These are phyloP conservation scores for Vigna angularis DNA, from an alignment of 306 rosid genomes.

Conservation along the genomic window DNA sequence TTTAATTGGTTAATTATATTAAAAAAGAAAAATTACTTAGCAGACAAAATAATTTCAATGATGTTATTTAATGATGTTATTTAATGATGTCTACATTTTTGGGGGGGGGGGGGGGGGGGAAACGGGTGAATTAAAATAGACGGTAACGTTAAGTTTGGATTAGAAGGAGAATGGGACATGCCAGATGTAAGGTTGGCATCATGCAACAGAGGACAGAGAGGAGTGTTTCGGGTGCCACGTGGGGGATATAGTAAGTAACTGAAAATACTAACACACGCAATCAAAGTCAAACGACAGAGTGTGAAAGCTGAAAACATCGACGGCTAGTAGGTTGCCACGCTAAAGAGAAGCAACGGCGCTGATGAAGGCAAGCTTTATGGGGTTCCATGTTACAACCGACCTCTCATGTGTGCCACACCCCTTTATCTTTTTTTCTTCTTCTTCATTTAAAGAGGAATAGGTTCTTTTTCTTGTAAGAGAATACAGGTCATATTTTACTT, in stretches of 20 bases:
- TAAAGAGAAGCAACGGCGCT: conserved; percentile 6
- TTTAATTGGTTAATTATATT: neutral
- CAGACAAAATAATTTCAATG: neutral
- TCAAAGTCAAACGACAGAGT: neutral
- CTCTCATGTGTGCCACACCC: conserved; percentile 38
- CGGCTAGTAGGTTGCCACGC: conserved; percentile 41
- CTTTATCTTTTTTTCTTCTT: neutral
- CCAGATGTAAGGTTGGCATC: neutral
- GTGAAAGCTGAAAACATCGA: conserved; percentile 6
- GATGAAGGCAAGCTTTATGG: conserved; percentile 37
- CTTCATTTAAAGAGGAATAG: neutral
- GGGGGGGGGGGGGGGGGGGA: rapidly evolving
- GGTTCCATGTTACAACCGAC: conserved; percentile 27
- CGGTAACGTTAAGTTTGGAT: neutral
- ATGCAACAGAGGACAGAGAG: neutral
- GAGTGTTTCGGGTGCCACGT: conserved; percentile 24
- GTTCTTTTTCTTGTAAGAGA: neutral
- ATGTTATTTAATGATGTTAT: too few species aligned
- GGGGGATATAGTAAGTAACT: neutral
- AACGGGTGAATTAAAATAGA: neutral
- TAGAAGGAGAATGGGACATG: neutral
- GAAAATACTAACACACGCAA: neutral
- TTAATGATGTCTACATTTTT: neutral
- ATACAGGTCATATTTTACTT: neutral
- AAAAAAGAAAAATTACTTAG: neutral